Evolutionary conservation across 2,329 filamentous ascomycete species (phyloP), one percentile per base, ranked within the genome.

Genomic region (Falciphora oryzae): DNA sequence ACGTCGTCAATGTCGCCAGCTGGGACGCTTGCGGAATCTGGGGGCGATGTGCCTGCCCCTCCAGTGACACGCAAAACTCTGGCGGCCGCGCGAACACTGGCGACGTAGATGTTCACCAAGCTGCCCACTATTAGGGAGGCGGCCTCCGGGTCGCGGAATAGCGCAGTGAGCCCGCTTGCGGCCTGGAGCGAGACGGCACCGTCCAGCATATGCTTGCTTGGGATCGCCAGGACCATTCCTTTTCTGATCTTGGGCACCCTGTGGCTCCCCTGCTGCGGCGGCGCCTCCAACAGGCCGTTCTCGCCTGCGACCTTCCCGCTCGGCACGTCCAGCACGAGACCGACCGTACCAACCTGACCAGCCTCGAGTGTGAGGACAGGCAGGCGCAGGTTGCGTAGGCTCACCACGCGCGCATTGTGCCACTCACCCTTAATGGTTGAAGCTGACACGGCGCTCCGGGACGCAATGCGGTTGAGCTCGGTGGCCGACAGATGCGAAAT

Each of bases 261-360:
- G 44, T 22, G 44, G 22, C 44, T 11, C 18, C n/a, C n/a, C n/a
- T 53, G 44, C 44, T 53, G 44, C 44, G 71, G 68, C 28, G 76
- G 72, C 22, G 50, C 61, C 29, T 57, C 61, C 18, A 57, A 32
- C 29, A 57, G 22, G 53, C 44, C 31, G 44, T 35, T 50, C 14
- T 63, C 61, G 16, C 28, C 31, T 31, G 27, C 18, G 28, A 11
- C 11, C 50, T 57, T 44, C 62, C 32, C 57, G 29, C 8, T 70
- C 5, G 76, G 72, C 44, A 22, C 44, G 38, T 83, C 79, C n/a
- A 89, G 82, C 3, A 89, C 83, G 62, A 98, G 80, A 0, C 93
- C 94, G 64, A 99, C 84, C 0, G 93, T 97, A 0, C 94, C 95
- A 7, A 94, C 93, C 76, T 99, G 94, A 13, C 92, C 92, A 22